Percentiles rank a stretch among this genome's conserved stretches.
These are phyloP conservation scores for Beauveria australis DNA, from an alignment of 2,329 filamentous ascomycete genomes.

Conservation along the genomic window DNA sequence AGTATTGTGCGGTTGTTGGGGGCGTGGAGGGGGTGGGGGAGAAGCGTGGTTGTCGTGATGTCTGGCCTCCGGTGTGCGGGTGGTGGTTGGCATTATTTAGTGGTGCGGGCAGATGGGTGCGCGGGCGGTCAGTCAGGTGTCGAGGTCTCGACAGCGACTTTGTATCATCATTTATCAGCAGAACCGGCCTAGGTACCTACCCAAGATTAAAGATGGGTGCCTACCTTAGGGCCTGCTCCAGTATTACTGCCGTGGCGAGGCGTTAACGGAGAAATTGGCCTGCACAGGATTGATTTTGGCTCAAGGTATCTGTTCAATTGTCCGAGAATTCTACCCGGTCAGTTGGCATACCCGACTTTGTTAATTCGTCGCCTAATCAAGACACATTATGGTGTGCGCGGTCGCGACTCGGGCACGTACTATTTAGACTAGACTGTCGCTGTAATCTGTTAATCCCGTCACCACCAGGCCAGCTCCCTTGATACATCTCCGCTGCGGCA, in stretches of 20 bases:
- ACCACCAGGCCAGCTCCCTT: background rate
- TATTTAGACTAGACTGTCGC: too few species aligned
- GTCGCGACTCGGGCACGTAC: background rate
- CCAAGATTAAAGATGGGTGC: background rate
- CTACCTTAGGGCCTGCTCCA: background rate
- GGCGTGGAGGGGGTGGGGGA: background rate
- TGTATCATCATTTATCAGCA: background rate
- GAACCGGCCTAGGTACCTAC: background rate
- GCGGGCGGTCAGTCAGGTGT: constrained; percentile 5
- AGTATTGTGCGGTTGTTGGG: background rate
- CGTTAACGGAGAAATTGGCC: too few species aligned
- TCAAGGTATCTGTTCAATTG: background rate
- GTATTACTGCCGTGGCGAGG: too few species aligned
- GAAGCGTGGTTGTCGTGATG: background rate
- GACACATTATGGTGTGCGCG: background rate
- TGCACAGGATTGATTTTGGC: background rate
- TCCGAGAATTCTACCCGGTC: background rate
- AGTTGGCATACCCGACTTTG: background rate
- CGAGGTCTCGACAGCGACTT: background rate
- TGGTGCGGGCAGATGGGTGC: background rate
- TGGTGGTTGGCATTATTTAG: background rate
- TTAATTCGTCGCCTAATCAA: background rate
- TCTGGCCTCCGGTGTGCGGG: constrained; percentile 3
- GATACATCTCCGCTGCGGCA: background rate
- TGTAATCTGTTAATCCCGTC: background rate